Base-by-base conservation (phyloP, 371 early-diverging fungal species). In the Zopfochytrium polystomum region DNA sequence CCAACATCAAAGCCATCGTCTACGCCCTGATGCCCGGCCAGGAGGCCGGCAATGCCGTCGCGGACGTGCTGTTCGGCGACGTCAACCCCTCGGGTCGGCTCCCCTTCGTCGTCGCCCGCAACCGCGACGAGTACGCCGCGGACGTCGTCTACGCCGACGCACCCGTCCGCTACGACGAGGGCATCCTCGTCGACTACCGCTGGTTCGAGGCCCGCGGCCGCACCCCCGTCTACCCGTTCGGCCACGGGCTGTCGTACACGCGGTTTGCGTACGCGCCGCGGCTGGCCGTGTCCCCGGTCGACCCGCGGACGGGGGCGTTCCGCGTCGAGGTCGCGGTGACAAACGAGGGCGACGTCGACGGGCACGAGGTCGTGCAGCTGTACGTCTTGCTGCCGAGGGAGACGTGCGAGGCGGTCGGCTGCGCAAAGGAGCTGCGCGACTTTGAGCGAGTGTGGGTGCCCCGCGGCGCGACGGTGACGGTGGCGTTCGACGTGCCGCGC, bases 181-280 rank as follows among this genome's bases (percentile, higher is more conserved):
- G 80, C 15, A 81, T n/a, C n/a, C n/a, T n/a, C n/a, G n/a, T n/a
- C n/a, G n/a, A n/a, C n/a, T n/a, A n/a, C n/a, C n/a, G n/a, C 22
- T 79, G 74, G 70, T 75, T 74, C 62, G 82, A 85, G 44, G 61
- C 65, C 29, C 42, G 73, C 20, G 62, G 65, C 43, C 80, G 84
- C 62, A 59, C 60, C 7, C 85, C 86, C 25, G 55, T 79, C 3
- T 82, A 73, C 55, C 69, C 68, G n/a, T 87, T 87, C 54, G 87
- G 85, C 4, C 74, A 76, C 62, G 87, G 87, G 22, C 61, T 87
- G 6, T 82, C 84, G 0, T 87, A 85, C 70, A 83, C 87, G n/a
- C 66, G 47, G 9, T 87, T 85, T 59, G 62, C 59, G 20, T 84
- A 83, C 59, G 60, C 60, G 1, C 34, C 73, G 20, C 38, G 77